These are phyloP conservation scores for Pichia sp. DNA, from an alignment of 1,139 yeast species.

Conservation along the genomic window DNA sequence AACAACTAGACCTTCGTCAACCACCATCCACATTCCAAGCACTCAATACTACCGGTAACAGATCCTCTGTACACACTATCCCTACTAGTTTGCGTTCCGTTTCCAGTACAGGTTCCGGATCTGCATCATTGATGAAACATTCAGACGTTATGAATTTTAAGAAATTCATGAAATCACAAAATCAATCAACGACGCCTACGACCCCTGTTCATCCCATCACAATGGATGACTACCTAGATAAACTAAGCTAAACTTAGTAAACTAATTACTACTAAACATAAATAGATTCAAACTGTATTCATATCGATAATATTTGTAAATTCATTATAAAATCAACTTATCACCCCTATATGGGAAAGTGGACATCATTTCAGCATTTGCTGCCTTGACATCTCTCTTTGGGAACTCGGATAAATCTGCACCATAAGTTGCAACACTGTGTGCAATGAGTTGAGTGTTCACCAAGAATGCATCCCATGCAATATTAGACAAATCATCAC, in stretches of 20 bases:
- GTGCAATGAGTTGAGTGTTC: slow-evolving; percentile 84
- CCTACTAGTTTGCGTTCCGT: slow-evolving; percentile 4
- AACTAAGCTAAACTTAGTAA: too few relatives aligned
- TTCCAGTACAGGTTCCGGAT: slow-evolving; percentile 6
- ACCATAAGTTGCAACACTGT: slow-evolving; percentile 83
- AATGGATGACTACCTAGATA: slow-evolving; percentile 24
- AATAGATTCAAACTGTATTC: background rate
- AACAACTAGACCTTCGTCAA: background rate
- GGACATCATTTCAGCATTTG: background rate
- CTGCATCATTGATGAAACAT: slow-evolving; percentile 16
- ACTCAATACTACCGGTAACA: slow-evolving; percentile 1
- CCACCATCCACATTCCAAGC: too few relatives aligned
- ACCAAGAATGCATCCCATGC: slow-evolving; percentile 80
- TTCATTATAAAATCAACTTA: slow-evolving; percentile 19
- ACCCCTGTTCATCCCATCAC: too few relatives aligned
- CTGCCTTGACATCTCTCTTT: slow-evolving; percentile 32
- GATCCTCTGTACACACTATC: slow-evolving; percentile 7
- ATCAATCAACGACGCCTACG: too few relatives aligned
- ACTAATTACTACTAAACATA: background rate
- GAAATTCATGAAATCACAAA: slow-evolving; percentile 15
- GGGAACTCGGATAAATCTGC: slow-evolving; percentile 65
- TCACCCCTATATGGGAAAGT: slow-evolving; percentile 27
- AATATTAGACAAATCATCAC: slow-evolving; percentile 74
- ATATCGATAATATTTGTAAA: background rate
- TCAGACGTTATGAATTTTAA: slow-evolving; percentile 24